Conservation (phyloP, 495 filamentous ascomycete species). For the Glutinoglossum americanum region DNA sequence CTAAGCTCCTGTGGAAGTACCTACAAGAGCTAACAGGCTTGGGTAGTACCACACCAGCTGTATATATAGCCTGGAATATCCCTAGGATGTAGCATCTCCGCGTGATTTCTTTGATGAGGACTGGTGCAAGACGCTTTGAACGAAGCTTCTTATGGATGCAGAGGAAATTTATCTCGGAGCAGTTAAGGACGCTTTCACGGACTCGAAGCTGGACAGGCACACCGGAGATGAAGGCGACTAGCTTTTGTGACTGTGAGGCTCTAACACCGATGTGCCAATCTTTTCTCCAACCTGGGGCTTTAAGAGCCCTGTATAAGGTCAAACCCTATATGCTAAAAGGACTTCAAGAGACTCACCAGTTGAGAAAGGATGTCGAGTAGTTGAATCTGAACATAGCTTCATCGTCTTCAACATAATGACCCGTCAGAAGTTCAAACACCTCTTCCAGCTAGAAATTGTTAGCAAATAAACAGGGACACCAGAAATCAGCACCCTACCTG, state of each 20-base stretch:
- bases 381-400: conserved; percentile 94
- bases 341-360: conserved; percentile 37
- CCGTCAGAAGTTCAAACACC: conserved; percentile 67
- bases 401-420: conserved; percentile 92
- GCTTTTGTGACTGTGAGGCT: conserved; percentile 43
- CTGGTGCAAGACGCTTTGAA: conserved; percentile 71
- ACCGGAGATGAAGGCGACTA: conserved; percentile 88
- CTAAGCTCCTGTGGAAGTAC: conserved; percentile 79
- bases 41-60: conserved; percentile 72
- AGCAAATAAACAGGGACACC: background rate
- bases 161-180: conserved; percentile 91
- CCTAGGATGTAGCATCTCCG: conserved; percentile 62
- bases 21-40: conserved; percentile 78
- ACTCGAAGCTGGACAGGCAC: conserved; percentile 68
- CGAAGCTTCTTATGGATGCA: conserved; percentile 96
- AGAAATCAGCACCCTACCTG: conserved; percentile 19
- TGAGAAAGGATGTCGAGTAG: conserved; percentile 71
- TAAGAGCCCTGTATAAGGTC: conserved; percentile 46
- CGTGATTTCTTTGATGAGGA: conserved; percentile 94
- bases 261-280: conserved; percentile 93
- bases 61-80: conserved; percentile 90
- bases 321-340: background rate
- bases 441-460: conserved; percentile 33
- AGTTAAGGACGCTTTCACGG: conserved; percentile 47
- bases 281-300: conserved; percentile 84